phyloP scores from a whole-genome alignment of 306 rosid genomes.

The Cicer arietinum region DNA sequence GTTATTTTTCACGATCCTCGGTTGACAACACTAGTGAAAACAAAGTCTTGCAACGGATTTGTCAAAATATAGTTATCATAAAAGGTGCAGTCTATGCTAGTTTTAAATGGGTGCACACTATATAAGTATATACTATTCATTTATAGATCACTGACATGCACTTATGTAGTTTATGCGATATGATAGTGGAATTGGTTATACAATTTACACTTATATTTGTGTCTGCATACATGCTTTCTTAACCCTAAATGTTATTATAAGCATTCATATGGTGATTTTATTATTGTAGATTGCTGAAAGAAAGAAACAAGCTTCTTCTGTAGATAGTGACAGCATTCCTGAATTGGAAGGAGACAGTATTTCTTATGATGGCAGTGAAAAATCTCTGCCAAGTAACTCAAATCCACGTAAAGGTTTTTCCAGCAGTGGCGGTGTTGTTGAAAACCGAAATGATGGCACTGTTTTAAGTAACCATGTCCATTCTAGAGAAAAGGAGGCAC shows the following conservation, averaged over 20 bases:
- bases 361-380: slow-evolving; percentile 52
- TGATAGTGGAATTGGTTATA: slow-evolving; percentile 26
- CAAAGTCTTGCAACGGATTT: not conserved
- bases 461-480: slow-evolving; percentile 43
- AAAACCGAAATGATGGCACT: slow-evolving; percentile 47
- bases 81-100: not conserved
- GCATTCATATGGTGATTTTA: slow-evolving; percentile 27
- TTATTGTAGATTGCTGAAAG: slow-evolving; percentile 81
- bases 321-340: slow-evolving; percentile 49
- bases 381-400: slow-evolving; percentile 41
- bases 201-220: slow-evolving; percentile 26
- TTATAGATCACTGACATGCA: slow-evolving; percentile 15
- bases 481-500: slow-evolving; percentile 53
- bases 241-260: slow-evolving; percentile 1
- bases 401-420: slow-evolving; percentile 41
- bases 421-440: slow-evolving; percentile 38
- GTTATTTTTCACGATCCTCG: too few relatives aligned
- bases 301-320: slow-evolving; percentile 70
- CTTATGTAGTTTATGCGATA: slow-evolving; percentile 16
- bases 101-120: not conserved
- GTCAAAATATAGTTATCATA: slow-evolving; percentile 10
- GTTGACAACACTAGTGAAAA: too few relatives aligned
- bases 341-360: slow-evolving; percentile 49
- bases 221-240: slow-evolving; percentile 7
- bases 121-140: not conserved